These are phyloP conservation scores for Daldinia caldariorum DNA, from an alignment of 495 filamentous ascomycete genomes.

Conservation along the genomic window DNA sequence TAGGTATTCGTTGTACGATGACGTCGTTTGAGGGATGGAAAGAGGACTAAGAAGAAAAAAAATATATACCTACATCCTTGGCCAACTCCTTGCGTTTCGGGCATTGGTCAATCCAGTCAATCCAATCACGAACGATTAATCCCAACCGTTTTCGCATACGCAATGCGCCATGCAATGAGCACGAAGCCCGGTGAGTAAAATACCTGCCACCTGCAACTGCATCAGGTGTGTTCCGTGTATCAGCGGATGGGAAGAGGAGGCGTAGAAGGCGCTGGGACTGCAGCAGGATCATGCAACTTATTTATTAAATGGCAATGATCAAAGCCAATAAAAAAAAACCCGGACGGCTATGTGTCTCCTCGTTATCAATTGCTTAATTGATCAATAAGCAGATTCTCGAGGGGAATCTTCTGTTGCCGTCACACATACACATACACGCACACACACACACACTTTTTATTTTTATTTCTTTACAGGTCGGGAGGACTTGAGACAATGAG, in stretches of 20 bases:
- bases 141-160: conserved; percentile 19
- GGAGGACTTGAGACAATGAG: background rate
- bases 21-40: conserved; percentile 19
- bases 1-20: no score
- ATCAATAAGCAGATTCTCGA: background rate
- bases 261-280: conserved; percentile 17
- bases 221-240: background rate
- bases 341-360: conserved; percentile 17
- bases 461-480: background rate
- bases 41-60: conserved; percentile 9
- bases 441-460: background rate
- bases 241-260: background rate
- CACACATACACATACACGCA: background rate
- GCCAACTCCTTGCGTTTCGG: conserved; percentile 25
- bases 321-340: conserved; percentile 18
- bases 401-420: background rate
- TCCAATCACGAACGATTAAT: conserved; percentile 2
- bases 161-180: conserved; percentile 27
- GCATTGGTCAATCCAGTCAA: conserved; percentile 34
- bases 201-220: no score
- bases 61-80: no score
- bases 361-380: conserved; percentile 28
- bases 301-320: conserved; percentile 36
- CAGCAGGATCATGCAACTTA: conserved; percentile 39
- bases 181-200: conserved; percentile 1